Evolutionary conservation across 1,284 basidiomycete species (phyloP), one percentile per base, ranked within the genome.

Genomic region (Pseudozyma tsukubaensis): DNA sequence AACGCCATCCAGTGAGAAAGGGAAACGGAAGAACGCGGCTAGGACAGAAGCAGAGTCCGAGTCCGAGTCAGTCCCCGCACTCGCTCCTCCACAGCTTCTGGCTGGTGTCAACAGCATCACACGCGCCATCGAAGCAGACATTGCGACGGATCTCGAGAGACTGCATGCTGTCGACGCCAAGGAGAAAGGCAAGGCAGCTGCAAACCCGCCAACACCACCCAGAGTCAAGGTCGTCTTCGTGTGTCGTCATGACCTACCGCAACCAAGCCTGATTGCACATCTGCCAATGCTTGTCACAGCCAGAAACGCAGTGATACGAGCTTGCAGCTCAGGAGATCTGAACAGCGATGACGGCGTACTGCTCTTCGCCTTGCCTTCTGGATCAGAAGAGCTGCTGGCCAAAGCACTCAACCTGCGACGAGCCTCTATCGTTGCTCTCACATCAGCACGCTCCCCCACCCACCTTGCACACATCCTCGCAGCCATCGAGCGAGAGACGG

Each of bases 51-150:
- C 47, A 29, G 62, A 65, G n/a, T 42, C 10, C 12, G 44, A 47
- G 19, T 11, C 29, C 7, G 40, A 52, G n/a, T 9, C 55, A 19
- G 9, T 24, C 6, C 13, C 44, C 3, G n/a, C 16, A 9, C 32
- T 40, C 10, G 39, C 61, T 7, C 48, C 45, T 29, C 45, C 50
- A n/a, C 61, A 61, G 34, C 47, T 65, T 12, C 40, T 73, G 5
- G 71, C 65, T 12, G 71, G 71, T 1, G 65, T 73, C 58, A 73
- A 73, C 48, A 68, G 71, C 50, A 57, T 73, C 43, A 73, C 71
- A 1, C 64, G 71, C 19, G 57, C 60, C 7, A 49, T 73, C 14
- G 65, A 73, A 29, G 50, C 14, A 2, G 65, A 68, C 45, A 73
- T 73, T 32, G 55, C 64, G 0, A 14, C 14, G 5, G 57, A 62